Base-by-base conservation (phyloP, 176 grass and related monocot genomes). In the Rhynchospora pubera region DNA sequence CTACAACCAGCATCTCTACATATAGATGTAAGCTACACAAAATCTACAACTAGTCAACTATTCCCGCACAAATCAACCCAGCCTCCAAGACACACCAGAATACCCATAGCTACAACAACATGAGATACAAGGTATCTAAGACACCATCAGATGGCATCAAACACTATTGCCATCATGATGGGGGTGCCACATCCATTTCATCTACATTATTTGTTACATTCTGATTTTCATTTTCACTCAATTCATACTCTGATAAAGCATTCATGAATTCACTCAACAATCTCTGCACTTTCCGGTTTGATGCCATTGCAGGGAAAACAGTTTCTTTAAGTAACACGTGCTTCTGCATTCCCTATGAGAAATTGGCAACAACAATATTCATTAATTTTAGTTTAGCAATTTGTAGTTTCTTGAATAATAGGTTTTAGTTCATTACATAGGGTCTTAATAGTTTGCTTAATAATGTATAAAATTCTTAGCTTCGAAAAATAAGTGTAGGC, bases 221-320 rank as follows among this genome's bases (percentile, higher is more conserved):
- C 34, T 3, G 34, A 39, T 39, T 59, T 77, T 93, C 24, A 82
- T 65, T 82, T 64, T 82, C 79, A 82, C 16, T 23, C 43, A 26
- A 13, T 21, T 82, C 84, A 28, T 93, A 93, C 61, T 99, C 96
- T 19, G 82, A 88, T 79, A 99, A 84, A n/a, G 92, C 87, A 59
- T 99, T 90, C 92, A 94, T 93, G 80, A 99, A 99, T 63, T 99
- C 92, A 28, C 92, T 95, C 10, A 99, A 79, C 82, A 99, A 71
- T 51, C 96, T 82, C 62, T 99, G 96, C 64, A 99, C 92, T 84
- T 99, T 99, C 57, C 92, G 82, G 77, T 99, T 99, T 1, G 89
- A 90, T 18, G 96, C 96, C 90, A 99, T 91, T 2, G 91, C 91
- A 18, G 92, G 96, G 81, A 99, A 88, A 53, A 99, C 87, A 51